phyloP scores from a whole-genome alignment of 1,284 basidiomycete genomes.

The Marasmius fiardii region DNA sequence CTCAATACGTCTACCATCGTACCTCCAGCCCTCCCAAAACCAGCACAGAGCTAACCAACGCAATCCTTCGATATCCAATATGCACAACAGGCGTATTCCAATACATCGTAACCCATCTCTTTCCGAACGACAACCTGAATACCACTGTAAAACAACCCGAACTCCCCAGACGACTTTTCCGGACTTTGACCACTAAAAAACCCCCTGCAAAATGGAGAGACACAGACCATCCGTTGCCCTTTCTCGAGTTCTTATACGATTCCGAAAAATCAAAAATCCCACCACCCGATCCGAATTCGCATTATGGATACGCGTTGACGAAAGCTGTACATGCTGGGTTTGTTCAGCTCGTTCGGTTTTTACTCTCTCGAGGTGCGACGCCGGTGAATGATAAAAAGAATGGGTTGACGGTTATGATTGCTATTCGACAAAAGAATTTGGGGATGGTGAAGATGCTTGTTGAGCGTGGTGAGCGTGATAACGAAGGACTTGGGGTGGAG shows the following conservation, averaged over 20 bases:
- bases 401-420: constrained; percentile 66
- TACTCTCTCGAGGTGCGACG: constrained; percentile 71
- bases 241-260: constrained; percentile 53
- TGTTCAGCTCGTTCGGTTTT: constrained; percentile 59
- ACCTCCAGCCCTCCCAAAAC: constrained; percentile 18
- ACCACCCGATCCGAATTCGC: constrained; percentile 50
- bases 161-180: constrained; percentile 64
- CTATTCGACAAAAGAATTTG: constrained; percentile 70
- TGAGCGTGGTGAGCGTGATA: constrained; percentile 42
- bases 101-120: constrained; percentile 28
- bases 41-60: neutral
- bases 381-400: constrained; percentile 50
- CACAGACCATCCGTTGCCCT: constrained; percentile 54
- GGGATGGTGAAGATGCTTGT: constrained; percentile 69
- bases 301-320: constrained; percentile 76
- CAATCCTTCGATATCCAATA: constrained; percentile 57
- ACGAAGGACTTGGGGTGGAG: constrained; percentile 10
- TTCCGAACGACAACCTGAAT: neutral
- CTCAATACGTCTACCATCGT: constrained; percentile 49
- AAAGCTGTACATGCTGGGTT: constrained; percentile 69
- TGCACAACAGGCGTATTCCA: constrained; percentile 58
- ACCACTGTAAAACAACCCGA: constrained; percentile 26
- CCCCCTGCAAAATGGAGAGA: constrained; percentile 31
- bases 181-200: constrained; percentile 34
- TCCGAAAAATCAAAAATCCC: constrained; percentile 31